These are phyloP conservation scores for Sophora flavescens DNA, from an alignment of 306 rosid genomes.

Conservation along the genomic window DNA sequence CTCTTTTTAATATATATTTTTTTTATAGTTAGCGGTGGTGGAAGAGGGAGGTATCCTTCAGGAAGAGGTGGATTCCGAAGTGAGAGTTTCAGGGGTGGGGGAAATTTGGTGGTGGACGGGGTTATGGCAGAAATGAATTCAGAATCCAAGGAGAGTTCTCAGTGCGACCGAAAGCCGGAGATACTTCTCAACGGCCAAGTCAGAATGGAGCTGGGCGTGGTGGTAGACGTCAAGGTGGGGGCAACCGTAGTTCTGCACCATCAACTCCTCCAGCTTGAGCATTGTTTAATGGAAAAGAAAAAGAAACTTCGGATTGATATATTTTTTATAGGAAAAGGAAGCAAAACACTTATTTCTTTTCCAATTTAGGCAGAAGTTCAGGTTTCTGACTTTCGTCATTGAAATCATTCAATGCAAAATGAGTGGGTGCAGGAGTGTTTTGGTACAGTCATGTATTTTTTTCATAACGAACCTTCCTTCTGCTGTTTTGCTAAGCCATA, in stretches of 20 bases:
- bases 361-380: constrained; percentile 50
- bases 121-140: constrained; percentile 84
- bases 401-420: constrained; percentile 52
- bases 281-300: constrained; percentile 23
- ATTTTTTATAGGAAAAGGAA: constrained; percentile 53
- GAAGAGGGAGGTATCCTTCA: constrained; percentile 88
- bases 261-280: constrained; percentile 51
- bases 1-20: background rate
- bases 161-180: constrained; percentile 70
- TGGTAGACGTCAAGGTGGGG: constrained; percentile 77
- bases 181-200: constrained; percentile 72
- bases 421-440: constrained; percentile 44
- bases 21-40: constrained; percentile 72
- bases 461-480: background rate
- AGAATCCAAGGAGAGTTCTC: constrained; percentile 89
- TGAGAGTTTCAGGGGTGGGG: constrained; percentile 79
- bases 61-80: constrained; percentile 81
- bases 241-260: constrained; percentile 53
- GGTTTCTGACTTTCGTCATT: constrained; percentile 48
- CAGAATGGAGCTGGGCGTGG: constrained; percentile 81
- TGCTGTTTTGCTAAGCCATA: constrained; percentile 35
- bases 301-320: constrained; percentile 50
- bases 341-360: constrained; percentile 42
- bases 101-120: constrained; percentile 75
- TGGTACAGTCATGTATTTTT: constrained; percentile 40